These are phyloP conservation scores for Byssochlamys sp. DNA, from an alignment of 2,329 filamentous ascomycete species.

Conservation along the genomic window DNA sequence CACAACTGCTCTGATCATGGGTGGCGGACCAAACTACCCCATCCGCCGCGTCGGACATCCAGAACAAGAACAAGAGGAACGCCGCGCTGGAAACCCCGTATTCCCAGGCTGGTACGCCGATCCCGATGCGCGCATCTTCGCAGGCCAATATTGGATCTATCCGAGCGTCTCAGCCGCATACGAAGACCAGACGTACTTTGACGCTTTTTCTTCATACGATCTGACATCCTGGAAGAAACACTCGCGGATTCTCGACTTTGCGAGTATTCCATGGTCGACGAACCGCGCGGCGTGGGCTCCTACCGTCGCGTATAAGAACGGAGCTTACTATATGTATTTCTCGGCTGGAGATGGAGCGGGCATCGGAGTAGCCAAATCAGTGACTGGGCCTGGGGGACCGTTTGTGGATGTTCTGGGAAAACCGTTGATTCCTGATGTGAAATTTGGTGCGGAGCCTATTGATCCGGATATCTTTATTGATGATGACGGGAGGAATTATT, in stretches of 20 bases:
- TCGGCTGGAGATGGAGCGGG: constrained; percentile 41
- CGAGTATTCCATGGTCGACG: constrained; percentile 35
- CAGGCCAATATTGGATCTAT: constrained; percentile 40
- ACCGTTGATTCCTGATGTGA: constrained; percentile 36
- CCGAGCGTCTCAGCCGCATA: constrained; percentile 39
- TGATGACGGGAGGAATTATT: constrained; percentile 32
- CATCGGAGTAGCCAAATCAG: constrained; percentile 34
- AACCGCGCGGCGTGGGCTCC: constrained; percentile 41
- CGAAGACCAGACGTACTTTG: constrained; percentile 41
- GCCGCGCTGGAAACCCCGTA: constrained; percentile 34
- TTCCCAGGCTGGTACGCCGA: constrained; percentile 45
- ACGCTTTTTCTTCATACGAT: constrained; percentile 43
- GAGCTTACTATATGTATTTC: constrained; percentile 44
- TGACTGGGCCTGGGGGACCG: constrained; percentile 28
- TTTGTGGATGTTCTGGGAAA: constrained; percentile 35
- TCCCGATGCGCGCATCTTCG: constrained; percentile 41
- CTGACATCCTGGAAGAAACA: constrained; percentile 43
- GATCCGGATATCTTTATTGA: constrained; percentile 39
- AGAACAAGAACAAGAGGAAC: background rate
- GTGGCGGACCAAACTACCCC: background rate
- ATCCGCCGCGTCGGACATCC: background rate
- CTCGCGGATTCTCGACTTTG: constrained; percentile 33
- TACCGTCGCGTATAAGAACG: constrained; percentile 35
- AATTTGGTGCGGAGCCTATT: constrained; percentile 42
- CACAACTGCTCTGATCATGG: background rate